Base-by-base conservation (phyloP, 768 basidiomycete genomes). In the Boletus tomentosulus region DNA sequence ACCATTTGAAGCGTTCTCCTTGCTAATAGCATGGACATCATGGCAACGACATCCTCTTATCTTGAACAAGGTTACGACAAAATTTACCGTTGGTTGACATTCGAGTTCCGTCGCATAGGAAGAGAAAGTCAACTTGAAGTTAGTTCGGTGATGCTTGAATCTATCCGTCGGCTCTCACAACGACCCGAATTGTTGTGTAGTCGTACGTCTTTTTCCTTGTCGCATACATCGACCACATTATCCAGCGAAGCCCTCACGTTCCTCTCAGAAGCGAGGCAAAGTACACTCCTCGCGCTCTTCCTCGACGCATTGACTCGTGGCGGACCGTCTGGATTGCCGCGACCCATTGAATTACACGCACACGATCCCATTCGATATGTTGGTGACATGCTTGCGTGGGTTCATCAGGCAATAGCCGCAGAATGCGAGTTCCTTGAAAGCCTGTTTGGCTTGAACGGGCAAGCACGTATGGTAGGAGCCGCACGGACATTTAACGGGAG, bases 321-420 rank as follows among this genome's bases (percentile, higher is more conserved):
- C 19, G 19, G 19, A 19, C 19, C 19, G 19, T 19, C 19, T 19
- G 19, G 19, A 19, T 19, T 19, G 19, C 19, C 19, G 19, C 19
- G 19, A 19, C 19, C 19, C 19, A 19, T 19, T 19, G 19, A 19
- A 19, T 19, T 19, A 19, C 97, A 99, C 64, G 97, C 97, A 0
- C 97, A 99, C 62, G 97, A 99, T 67, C 96, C 97, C 0, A 80
- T 93, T 59, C 85, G 96, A 31, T 99, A 99, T 66, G 85, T 96
- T 13, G 97, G 97, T 13, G 96, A 98, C 71, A 98, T 98, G 91
- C 83, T 98, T 8, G 96, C 95, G 0, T 98, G 96, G 96, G 86
- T 98, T 1, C 96, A 99, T 70, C 96, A 98, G 57, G 82, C 88
- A 0, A 92, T 97, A 56, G 97, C 97, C 1, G 89, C 89, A 1